These are phyloP conservation scores for Hemileccinum impolitum DNA, from an alignment of 768 basidiomycete genomes.

Conservation along the genomic window DNA sequence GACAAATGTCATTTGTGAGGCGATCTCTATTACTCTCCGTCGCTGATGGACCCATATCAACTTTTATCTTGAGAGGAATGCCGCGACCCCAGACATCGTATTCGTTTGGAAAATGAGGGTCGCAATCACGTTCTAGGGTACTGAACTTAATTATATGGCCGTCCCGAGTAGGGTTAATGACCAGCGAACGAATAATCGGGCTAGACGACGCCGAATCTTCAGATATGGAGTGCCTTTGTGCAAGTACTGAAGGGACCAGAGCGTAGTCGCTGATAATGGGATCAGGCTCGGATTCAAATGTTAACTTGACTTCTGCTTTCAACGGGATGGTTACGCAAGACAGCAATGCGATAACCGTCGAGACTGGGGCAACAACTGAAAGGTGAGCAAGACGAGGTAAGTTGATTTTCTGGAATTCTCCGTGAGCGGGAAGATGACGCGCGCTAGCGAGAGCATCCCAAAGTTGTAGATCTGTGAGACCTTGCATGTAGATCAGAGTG, in stretches of 20 bases:
- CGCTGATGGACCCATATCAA: background rate
- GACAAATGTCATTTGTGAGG: slow-evolving; percentile 1
- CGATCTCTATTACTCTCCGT: background rate
- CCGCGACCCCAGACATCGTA: background rate
- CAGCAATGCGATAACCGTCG: slow-evolving; percentile 2
- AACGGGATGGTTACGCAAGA: slow-evolving; percentile 1
- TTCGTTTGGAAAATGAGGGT: no score
- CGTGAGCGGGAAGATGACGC: background rate
- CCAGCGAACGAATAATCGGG: background rate
- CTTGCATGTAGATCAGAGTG: slow-evolving; percentile 32
- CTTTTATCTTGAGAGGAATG: slow-evolving; percentile 2
- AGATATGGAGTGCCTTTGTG: background rate
- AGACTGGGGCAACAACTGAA: background rate
- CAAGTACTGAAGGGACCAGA: background rate
- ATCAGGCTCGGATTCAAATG: background rate
- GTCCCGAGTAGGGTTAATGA: background rate
- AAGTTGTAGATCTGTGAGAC: slow-evolving; percentile 32
- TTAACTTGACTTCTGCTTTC: background rate
- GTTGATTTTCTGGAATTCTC: background rate
- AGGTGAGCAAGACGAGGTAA: slow-evolving; percentile 3
- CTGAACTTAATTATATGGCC: background rate
- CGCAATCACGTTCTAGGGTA: background rate
- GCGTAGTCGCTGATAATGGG: background rate
- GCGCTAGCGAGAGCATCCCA: slow-evolving; percentile 24
- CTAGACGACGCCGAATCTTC: background rate